Evolutionary conservation across 768 basidiomycete species (phyloP).

Genomic region (Pleurotus tuoliensis): DNA sequence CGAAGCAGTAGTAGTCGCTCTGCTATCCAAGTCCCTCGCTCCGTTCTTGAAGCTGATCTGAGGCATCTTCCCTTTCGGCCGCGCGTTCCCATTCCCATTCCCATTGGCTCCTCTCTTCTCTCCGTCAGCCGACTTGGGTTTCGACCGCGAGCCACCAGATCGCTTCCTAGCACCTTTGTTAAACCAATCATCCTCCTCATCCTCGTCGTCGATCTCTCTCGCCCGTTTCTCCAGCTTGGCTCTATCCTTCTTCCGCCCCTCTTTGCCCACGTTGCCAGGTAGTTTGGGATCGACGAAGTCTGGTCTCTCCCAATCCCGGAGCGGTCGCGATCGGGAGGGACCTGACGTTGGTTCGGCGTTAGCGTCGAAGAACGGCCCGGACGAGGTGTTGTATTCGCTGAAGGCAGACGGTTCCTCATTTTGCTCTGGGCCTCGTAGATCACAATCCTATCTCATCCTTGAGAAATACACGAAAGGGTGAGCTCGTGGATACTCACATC

Average conservation of each 20-base stretch:
- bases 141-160: constrained; percentile 7
- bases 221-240: constrained; percentile 52
- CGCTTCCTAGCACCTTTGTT: constrained; percentile 27
- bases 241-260: constrained; percentile 57
- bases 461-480: no score
- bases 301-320: constrained; percentile 38
- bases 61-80: not conserved
- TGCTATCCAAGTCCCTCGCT: constrained; percentile 29
- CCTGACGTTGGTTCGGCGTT: constrained; percentile 19
- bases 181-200: constrained; percentile 71
- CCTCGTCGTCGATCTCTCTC: constrained; percentile 35
- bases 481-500: constrained; percentile 49
- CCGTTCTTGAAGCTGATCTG: not conserved
- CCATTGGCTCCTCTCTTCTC: constrained; percentile 8
- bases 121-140: constrained; percentile 1
- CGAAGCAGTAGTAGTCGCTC: constrained; percentile 16
- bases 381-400: constrained; percentile 52
- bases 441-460: constrained; percentile 49
- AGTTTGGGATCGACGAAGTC: constrained; percentile 23
- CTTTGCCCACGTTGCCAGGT: constrained; percentile 58
- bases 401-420: constrained; percentile 60
- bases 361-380: constrained; percentile 66
- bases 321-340: constrained; percentile 26
- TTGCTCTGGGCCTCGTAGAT: constrained; percentile 33
- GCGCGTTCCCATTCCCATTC: constrained; percentile 6